Evolutionary conservation across 306 rosid species (phyloP), one percentile per base, ranked within the genome.

Genomic region (Sesbania bispinosa): DNA sequence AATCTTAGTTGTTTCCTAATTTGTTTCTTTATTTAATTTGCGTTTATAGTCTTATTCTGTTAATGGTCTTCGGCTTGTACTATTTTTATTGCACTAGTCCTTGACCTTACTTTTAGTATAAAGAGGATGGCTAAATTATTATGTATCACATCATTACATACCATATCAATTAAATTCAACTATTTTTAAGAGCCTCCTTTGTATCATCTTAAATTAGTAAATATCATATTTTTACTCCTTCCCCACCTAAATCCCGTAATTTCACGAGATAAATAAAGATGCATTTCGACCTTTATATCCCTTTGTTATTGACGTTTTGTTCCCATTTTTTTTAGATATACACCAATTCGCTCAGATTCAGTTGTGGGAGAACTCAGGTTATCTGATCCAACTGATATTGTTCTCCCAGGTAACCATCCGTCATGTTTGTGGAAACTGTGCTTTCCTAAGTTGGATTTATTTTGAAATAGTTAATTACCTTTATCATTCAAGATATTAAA

Each of bases 341-440:
- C 88, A 13, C 99, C 99, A 15, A 86, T 91, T 83, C 96, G 99
- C 29, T 89, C 92, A 41, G 99, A 91, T 81, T 91, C 89, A 19
- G 84, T 84, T 80, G 88, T 85, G 16, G 99, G 99, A 35, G 96
- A 95, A 80, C 92, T 85, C 51, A 73, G 10, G 57, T 81, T 91
- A 82, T 91, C 99, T 66, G 88, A 83, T 65, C 96, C 96, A 13
- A 88, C 99, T 30, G 87, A 77, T 61, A 74, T 79, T 83, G 80
- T 95, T 77, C 76, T 89, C 80, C 99, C 97, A 51, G 97, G 99
- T 91, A 83, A 76, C 41, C 39, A 58, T 42, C 58, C 52, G 8
- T 8, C 69, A 18, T 72, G 45, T 41, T 27, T 62, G 48, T 36
- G 26, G 35, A 38, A 10, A 45, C 21, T 30, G 45, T 24, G 50